Conservation (phyloP, 208 protist species). For the Acanthamoeba rhysodes region DNA sequence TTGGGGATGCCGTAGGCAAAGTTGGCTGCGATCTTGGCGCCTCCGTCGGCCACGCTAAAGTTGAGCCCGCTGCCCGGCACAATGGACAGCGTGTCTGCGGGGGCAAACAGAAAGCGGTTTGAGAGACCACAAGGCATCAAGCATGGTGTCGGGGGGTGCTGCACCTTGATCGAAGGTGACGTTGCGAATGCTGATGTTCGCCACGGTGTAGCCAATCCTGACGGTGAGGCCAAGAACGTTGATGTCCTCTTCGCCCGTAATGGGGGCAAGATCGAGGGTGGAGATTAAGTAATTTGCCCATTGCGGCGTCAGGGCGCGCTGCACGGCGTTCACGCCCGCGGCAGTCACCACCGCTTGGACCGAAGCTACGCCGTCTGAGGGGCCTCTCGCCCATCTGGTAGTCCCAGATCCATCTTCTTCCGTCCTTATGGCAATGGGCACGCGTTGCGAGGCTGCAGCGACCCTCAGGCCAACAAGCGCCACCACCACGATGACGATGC, state of each 20-base stretch:
- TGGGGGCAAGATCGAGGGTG: not conserved
- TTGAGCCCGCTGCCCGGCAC: not conserved
- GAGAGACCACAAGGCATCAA: not conserved
- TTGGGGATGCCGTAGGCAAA: slow-evolving; percentile 35
- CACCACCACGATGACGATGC: not conserved
- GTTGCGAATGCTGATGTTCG: slow-evolving; percentile 26
- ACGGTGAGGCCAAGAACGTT: not conserved
- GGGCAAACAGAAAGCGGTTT: not conserved
- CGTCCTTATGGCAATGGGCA: not conserved
- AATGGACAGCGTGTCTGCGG: not conserved
- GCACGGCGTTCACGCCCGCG: not conserved
- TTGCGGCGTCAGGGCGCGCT: not conserved
- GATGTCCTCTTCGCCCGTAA: not conserved
- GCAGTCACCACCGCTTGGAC: slow-evolving; percentile 10
- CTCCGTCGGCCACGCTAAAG: slow-evolving; percentile 9
- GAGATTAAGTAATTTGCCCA: not conserved
- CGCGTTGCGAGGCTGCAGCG: not conserved
- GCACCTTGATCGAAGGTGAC: slow-evolving; percentile 11
- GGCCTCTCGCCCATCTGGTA: no score
- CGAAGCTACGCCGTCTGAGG: not conserved
- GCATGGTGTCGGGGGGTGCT: not conserved
- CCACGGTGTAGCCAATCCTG: not conserved
- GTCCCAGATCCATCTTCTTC: not conserved
- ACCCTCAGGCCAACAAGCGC: not conserved
- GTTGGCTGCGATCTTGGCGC: not conserved